Conservation (phyloP, 345 rosid genomes). For the Nasturtium officinale region DNA sequence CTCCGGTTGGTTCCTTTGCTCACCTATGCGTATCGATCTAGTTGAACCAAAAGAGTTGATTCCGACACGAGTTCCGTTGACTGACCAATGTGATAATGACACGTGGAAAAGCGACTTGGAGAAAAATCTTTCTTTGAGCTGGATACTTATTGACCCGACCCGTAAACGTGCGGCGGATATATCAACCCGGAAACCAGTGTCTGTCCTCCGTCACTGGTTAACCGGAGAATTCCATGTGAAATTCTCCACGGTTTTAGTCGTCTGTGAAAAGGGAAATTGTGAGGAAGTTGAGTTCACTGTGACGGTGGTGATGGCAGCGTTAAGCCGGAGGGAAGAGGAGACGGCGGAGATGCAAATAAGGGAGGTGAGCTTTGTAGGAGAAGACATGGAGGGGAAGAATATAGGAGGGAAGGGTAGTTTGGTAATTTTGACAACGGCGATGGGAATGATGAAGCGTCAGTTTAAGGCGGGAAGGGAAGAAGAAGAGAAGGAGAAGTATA, state of each 20-base stretch:
- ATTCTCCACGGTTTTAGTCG: conserved; percentile 48
- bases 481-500: conserved; percentile 14
- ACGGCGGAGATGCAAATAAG: conserved; percentile 57
- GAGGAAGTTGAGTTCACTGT: conserved; percentile 48
- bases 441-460: conserved; percentile 47
- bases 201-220: conserved; percentile 70
- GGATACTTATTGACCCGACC: conserved; percentile 69
- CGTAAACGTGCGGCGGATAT: conserved; percentile 53
- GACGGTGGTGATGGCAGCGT: conserved; percentile 49
- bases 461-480: neutral
- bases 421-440: conserved; percentile 50
- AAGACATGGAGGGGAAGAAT: conserved; percentile 67
- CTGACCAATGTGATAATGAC: conserved; percentile 23
- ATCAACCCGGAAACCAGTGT: conserved; percentile 55
- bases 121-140: conserved; percentile 58
- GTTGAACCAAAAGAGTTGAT: conserved; percentile 53
- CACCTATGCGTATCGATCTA: conserved; percentile 69
- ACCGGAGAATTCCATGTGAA: conserved; percentile 59
- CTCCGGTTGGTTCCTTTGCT: conserved; percentile 56
- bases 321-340: conserved; percentile 34
- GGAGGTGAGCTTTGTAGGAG: conserved; percentile 61
- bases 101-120: conserved; percentile 55
- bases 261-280: conserved; percentile 2
- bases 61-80: conserved; percentile 27
- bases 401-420: conserved; percentile 63